Evolutionary conservation across 2,329 filamentous ascomycete species (phyloP).

Genomic region (Colletotrichum tofieldiae): DNA sequence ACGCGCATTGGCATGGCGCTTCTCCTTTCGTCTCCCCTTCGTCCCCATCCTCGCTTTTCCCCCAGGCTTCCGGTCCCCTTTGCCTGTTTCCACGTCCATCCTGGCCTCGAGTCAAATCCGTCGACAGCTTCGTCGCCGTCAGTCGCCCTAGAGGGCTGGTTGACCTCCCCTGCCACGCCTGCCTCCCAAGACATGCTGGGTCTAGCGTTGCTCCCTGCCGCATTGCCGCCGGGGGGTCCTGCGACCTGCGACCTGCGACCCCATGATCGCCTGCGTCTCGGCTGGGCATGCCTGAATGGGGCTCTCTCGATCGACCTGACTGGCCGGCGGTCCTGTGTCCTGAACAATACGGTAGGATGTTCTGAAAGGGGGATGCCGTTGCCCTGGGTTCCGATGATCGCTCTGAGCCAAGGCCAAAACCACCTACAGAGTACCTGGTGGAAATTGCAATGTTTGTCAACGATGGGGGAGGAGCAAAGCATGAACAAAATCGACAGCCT

Average conservation of each 20-base stretch:
- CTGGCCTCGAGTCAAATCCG: neutral
- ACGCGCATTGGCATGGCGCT: constrained; percentile 27
- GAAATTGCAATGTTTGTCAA: constrained; percentile 17
- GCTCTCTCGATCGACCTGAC: constrained; percentile 6
- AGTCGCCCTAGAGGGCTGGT: constrained; percentile 13
- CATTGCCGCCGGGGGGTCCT: constrained; percentile 29
- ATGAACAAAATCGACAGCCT: neutral
- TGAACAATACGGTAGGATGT: neutral
- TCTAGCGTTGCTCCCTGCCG: constrained; percentile 33
- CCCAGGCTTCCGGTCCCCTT: neutral
- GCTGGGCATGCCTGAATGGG: constrained; percentile 41
- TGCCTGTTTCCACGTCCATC: neutral
- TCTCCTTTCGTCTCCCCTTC: neutral
- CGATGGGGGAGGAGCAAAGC: neutral
- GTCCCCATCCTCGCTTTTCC: constrained; percentile 10
- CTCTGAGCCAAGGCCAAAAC: constrained; percentile 13
- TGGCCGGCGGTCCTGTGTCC: neutral
- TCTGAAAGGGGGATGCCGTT: constrained; percentile 9
- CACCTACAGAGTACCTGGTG: constrained; percentile 3
- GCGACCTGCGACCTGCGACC: constrained; percentile 36
- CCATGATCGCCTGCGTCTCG: constrained; percentile 40
- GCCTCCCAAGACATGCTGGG: constrained; percentile 32
- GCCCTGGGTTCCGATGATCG: constrained; percentile 11
- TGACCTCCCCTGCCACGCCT: constrained; percentile 20
- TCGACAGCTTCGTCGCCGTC: neutral